Evolutionary conservation across 2,329 filamentous ascomycete genomes (phyloP), one percentile per base, ranked within the genome.

Genomic region (Fusarium pseudoanthophilum): DNA sequence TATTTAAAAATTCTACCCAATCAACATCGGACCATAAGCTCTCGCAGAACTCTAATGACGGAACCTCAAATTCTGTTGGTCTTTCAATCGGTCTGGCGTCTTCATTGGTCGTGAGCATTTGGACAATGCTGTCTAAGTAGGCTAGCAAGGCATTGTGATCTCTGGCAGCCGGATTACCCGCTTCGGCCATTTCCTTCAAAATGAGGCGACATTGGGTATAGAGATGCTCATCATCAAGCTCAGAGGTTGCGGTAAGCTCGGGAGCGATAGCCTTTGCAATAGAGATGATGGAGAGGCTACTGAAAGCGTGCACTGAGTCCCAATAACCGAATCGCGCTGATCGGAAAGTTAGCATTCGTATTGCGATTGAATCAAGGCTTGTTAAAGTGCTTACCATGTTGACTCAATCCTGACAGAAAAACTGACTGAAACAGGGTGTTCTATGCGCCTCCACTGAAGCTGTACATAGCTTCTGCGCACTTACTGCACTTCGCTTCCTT

Each of bases 401-500:
- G n/a, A n/a, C n/a, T n/a, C n/a, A 9, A 21, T 0, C 4, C 26
- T 20, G 10, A n/a, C 13, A 20, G 11, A 8, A 3, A 14, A 15
- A 5, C 34, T 53, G 20, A 53, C 24, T 6, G 18, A 15, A 4
- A 28, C 9, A 53, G 51, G 51, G 26, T 5, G 14, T 42, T 21
- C 11, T 56, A 16, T 42, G 34, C 21, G 65, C 65, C 9, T 65
- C 32, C 40, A 66, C 49, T 11, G 65, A 46, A 30, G 62, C 55
- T n/a, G 30, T 60, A 9, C 51, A 55, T 18, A 69, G 40, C 39
- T 66, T 71, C 46, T 34, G 48, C 11, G 48, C 68, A 11, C 43
- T 73, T 20, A 45, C 62, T 15, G 67, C 60, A 9, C 34, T 63
- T 3, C 82, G 87, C 5, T 81, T 88, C 10, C 74, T 87, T 15